phyloP scores from a whole-genome alignment of 768 basidiomycete genomes.

The Suillus ampliporus region DNA sequence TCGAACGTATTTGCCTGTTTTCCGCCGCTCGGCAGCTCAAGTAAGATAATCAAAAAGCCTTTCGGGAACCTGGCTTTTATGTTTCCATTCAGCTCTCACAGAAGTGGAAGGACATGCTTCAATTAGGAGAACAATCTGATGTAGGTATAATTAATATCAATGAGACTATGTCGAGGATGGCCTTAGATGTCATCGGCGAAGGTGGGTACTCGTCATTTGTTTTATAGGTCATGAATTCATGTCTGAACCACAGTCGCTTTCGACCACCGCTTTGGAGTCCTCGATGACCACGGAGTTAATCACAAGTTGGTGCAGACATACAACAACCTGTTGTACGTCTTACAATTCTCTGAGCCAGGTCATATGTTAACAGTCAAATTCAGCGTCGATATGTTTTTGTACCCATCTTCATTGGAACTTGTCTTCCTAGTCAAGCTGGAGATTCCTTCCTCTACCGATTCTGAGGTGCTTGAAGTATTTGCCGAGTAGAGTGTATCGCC shows the following conservation, averaged over 20 bases:
- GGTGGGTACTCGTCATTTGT: slow-evolving; percentile 18
- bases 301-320: slow-evolving; percentile 23
- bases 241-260: slow-evolving; percentile 24
- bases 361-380: not conserved
- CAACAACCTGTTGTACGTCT: slow-evolving; percentile 22
- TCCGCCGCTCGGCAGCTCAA: slow-evolving; percentile 25
- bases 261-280: slow-evolving; percentile 28
- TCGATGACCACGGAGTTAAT: slow-evolving; percentile 15
- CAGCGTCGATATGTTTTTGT: slow-evolving; percentile 30
- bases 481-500: slow-evolving; percentile 33
- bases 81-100: slow-evolving; percentile 23
- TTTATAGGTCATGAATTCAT: not conserved
- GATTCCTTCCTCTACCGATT: slow-evolving; percentile 31
- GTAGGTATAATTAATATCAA: slow-evolving; percentile 23
- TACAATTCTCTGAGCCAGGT: not conserved
- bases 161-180: slow-evolving; percentile 26
- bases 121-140: slow-evolving; percentile 10
- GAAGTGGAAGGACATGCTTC: slow-evolving; percentile 30
- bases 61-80: not conserved
- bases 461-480: slow-evolving; percentile 32
- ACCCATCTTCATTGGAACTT: slow-evolving; percentile 25
- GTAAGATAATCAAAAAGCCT: slow-evolving; percentile 15
- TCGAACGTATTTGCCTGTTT: slow-evolving; percentile 30
- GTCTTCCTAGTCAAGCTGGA: slow-evolving; percentile 36
- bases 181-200: slow-evolving; percentile 36